Percentiles rank a stretch among this genome's conserved stretches.
These are phyloP conservation scores for Fusarium staphyleae DNA, from an alignment of 2,329 filamentous ascomycete species.

Conservation along the genomic window DNA sequence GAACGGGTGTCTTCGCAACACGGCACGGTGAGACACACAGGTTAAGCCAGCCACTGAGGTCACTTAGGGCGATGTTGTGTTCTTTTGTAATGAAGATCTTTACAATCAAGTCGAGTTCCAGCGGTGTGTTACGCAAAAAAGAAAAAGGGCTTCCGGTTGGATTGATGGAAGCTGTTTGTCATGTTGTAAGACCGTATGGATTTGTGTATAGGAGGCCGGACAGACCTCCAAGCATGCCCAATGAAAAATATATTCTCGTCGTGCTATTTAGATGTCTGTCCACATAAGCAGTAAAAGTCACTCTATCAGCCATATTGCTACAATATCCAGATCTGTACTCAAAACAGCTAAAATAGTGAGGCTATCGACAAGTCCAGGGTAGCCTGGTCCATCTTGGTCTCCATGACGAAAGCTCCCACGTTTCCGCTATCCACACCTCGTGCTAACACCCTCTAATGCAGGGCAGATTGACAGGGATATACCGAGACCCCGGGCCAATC, in stretches of 20 bases:
- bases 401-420: conserved; percentile 15
- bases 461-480: conserved; percentile 22
- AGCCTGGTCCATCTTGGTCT: conserved; percentile 2
- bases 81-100: not conserved
- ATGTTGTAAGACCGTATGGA: too few species aligned
- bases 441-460: conserved; percentile 1
- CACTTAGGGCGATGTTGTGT: not conserved
- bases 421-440: not conserved
- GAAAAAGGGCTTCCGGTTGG: too few species aligned
- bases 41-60: conserved; percentile 3
- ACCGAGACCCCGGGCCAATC: conserved; percentile 27
- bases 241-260: too few species aligned
- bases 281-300: too few species aligned
- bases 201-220: too few species aligned
- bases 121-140: too few species aligned
- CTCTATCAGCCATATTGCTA: too few species aligned
- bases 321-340: not conserved
- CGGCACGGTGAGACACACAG: conserved; percentile 13
- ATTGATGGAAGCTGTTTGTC: too few species aligned
- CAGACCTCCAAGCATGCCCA: too few species aligned
- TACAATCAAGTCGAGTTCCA: too few species aligned
- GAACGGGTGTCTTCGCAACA: conserved; percentile 1
- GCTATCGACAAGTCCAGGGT: conserved; percentile 20
- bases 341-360: not conserved
- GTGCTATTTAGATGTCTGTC: too few species aligned